These are phyloP conservation scores for Arbutus unedo DNA, from an alignment of 148 eudicot genomes.

Conservation along the genomic window DNA sequence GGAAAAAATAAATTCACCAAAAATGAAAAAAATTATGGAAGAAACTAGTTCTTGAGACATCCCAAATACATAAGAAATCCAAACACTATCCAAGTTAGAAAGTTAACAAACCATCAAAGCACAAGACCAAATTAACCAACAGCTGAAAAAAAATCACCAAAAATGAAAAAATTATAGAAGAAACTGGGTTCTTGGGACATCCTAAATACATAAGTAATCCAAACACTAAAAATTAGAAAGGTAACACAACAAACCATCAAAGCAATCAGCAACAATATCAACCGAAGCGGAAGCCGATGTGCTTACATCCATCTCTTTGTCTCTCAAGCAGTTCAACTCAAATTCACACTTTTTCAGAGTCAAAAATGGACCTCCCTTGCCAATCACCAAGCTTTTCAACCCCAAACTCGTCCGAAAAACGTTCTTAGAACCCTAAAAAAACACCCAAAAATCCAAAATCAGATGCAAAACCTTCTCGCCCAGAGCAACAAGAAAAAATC, in stretches of 20 bases:
- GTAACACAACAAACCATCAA: constrained; percentile 42
- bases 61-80: not conserved
- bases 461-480: not conserved
- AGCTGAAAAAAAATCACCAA: not conserved
- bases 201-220: not conserved
- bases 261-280: constrained; percentile 54
- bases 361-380: constrained; percentile 5
- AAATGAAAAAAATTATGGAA: not conserved
- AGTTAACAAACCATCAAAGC: constrained; percentile 47
- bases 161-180: not conserved
- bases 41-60: not conserved
- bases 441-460: not conserved
- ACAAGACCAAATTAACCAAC: not conserved
- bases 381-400: constrained; percentile 22
- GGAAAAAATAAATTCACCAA: not conserved
- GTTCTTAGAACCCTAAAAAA: constrained; percentile 37
- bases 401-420: constrained; percentile 35
- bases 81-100: not conserved
- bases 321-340: constrained; percentile 48
- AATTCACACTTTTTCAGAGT: constrained; percentile 33
- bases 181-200: not conserved
- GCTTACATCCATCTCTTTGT: constrained; percentile 60
- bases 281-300: constrained; percentile 41
- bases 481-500: not conserved
- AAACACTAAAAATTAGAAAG: not conserved